Base-by-base conservation (phyloP, 2,329 filamentous ascomycete species). In the Fusarium longipes region DNA sequence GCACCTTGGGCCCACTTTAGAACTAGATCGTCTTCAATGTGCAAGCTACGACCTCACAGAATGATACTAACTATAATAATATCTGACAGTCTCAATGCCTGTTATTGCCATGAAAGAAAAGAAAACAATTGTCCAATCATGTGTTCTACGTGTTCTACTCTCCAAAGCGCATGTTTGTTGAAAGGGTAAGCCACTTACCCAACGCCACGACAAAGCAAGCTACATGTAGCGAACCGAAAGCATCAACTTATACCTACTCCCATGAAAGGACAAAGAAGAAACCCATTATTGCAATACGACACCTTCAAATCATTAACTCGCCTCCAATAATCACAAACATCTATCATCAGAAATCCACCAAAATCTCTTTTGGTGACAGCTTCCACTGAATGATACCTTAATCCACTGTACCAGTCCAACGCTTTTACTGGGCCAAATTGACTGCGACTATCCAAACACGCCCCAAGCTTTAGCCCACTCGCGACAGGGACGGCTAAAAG, bases 381-480 rank as follows among this genome's bases (percentile, higher is more conserved):
- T 8, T 44, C 11, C 22, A n/a, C 32, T 44, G 24, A 18, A 58
- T 15, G 24, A 35, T 49, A 54, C 59, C 25, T 35, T 4, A 50
- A 39, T 36, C 65, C 50, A 61, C 44, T 42, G 36, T 50, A 25
- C 33, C 24, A 17, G 40, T 43, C n/a, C 24, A 40, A 27, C 17
- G 20, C 45, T 49, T 58, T 58, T 52, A 67, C 58, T 68, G 57
- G 38, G 35, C 12, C 40, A 48, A 27, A 33, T 45, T 29, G 44
- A 52, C 36, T 48, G 35, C 33, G 44, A 42, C 53, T 49, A 54
- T 68, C 65, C 29, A 57, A 49, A 68, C 59, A 65, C 65, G 33
- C 65, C 64, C 64, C 65, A 25, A 67, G 64, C 64, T 67, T 18
- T n/a, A 56, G 35, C 30, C 57, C 57, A 38, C 57, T 62, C 63